Conservation (phyloP, 148 eudicot genomes). For the Rhododendron vialii region DNA sequence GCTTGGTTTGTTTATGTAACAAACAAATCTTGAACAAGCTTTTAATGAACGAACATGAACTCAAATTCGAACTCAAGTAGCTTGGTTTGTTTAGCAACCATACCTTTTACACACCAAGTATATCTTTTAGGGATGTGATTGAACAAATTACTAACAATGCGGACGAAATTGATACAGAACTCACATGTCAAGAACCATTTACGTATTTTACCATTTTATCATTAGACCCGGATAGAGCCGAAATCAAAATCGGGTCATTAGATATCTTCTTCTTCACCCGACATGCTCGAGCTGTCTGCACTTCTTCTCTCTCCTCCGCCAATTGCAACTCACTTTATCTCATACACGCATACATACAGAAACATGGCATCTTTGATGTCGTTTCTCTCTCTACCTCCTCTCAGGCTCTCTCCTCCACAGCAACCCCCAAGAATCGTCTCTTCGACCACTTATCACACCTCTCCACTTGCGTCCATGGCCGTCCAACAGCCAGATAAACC, state of each 20-base stretch:
- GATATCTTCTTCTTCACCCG: neutral
- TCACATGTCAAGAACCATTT: neutral
- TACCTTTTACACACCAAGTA: no score
- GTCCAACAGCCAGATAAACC: conserved; percentile 3
- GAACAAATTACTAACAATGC: neutral
- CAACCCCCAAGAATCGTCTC: conserved; percentile 2
- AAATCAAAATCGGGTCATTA: neutral
- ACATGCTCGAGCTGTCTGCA: neutral
- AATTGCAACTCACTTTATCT: neutral
- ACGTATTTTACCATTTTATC: neutral
- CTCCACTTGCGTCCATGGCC: neutral
- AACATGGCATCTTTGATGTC: conserved; percentile 2
- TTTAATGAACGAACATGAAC: no score
- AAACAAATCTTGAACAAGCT: no score
- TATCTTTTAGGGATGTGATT: neutral
- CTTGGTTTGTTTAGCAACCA: no score
- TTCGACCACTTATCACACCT: neutral
- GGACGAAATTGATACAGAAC: neutral
- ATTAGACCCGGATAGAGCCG: neutral
- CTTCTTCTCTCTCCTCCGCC: neutral
- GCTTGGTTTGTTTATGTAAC: no score
- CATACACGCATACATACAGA: neutral
- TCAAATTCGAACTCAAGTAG: no score
- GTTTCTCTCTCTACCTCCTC: neutral
- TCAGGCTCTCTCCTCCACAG: neutral